Base-by-base conservation (phyloP, 140 eudicot species). In the Bidens hawaiensis region DNA sequence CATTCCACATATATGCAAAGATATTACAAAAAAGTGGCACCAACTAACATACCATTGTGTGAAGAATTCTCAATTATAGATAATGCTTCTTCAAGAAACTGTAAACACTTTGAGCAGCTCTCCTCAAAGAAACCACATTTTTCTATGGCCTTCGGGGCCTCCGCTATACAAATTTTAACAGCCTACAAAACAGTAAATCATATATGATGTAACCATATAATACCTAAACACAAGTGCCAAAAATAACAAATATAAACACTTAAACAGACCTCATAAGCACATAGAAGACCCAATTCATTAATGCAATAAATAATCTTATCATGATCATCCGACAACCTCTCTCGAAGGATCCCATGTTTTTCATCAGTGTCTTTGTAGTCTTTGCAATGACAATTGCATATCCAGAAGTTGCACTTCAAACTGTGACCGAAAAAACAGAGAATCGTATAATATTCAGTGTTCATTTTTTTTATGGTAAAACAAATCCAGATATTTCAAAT, bases 261-360 rank as follows among this genome's bases (percentile, higher is more conserved):
- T n/a, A n/a, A 71, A 19, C 62, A 57, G 71, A 88, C 95, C 90
- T 88, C 96, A 74, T 79, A 71, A 63, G 95, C 82, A 78, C 97
- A 85, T 14, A 85, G 34, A 52, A 80, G 84, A 12, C 97, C 97
- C 17, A 89, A 81, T 65, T 82, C 69, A 41, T 85, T 86, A 65
- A 89, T 77, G 80, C 95, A 89, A 68, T 77, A 82, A 49, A 82
- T 1, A 49, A 89, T 76, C 75, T 78, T 69, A 17, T 70, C 50
- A 33, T 80, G 72, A 63, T 80, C 83, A 67, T 52, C 65, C 6
- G 82, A 66, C 41, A 89, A 26, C 78, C 70, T 70, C 65, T 74
- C 77, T 45, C 70, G 65, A 14, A 85, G 46, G 55, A 46, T 15
- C 55, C 74, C 73, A 26, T 50, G 72, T 64, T 75, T 78, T 73